Base-by-base conservation (phyloP, 1,284 basidiomycete genomes). In the Cutaneotrichosporon cyanovorans region DNA sequence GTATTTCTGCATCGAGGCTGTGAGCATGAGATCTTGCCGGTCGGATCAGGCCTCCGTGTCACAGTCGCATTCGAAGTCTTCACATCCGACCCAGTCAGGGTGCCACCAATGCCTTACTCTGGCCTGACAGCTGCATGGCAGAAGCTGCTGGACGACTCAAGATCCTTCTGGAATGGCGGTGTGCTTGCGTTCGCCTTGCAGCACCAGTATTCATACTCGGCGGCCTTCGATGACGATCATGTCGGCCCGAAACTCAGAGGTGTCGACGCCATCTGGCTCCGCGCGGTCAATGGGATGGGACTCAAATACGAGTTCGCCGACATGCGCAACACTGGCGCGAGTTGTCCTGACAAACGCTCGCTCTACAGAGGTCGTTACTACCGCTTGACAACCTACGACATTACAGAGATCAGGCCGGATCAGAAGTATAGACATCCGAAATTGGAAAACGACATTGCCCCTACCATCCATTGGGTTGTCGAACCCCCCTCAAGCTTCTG, bases 11-110 rank as follows among this genome's bases (percentile, higher is more conserved):
- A 62, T 61, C 68, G 72, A 45, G 74, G 76, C 57, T 68, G 75
- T 43, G 73, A 74, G 48, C 74, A 77, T 51, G 75, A 76, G 51
- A 73, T 78, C n/a, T 34, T 60, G 1, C 65, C 63, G 0, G 74
- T 78, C 4, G 59, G 46, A 2, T 63, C 65, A 0, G 76, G 77
- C 0, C 65, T 70, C 43, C 66, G 74, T 1, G 59, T 78, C 23
- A 75, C 74, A 2, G 51, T 78, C n/a, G 74, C 74, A 0, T 65
- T 58, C 39, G 56, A 63, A 33, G 45, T 65, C 34, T 76, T 71
- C 59, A 12, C 12, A 19, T n/a, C n/a, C n/a, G n/a, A n/a, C n/a
- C n/a, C n/a, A n/a, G n/a, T n/a, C n/a, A n/a, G n/a, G n/a, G n/a
- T n/a, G n/a, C n/a, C n/a, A n/a, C n/a, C n/a, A n/a, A n/a, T n/a